A percentile compares a stretch with the other conserved stretches of the same genome.
phyloP scores from a whole-genome alignment of 1,284 basidiomycete species.

The Ustilago xerochloae region DNA sequence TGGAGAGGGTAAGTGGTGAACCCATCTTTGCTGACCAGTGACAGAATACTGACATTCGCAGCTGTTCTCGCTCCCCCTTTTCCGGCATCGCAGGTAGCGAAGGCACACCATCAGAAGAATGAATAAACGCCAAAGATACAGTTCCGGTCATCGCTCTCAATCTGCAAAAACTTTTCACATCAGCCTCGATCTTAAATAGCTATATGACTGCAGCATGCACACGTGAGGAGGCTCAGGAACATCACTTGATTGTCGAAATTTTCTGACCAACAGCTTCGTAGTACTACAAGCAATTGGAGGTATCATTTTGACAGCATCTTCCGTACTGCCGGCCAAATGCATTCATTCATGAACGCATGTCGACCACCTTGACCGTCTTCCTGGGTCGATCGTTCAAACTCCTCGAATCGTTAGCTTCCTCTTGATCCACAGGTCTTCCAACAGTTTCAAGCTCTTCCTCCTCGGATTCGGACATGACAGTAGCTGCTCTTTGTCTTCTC shows the following conservation, averaged over 20 bases:
- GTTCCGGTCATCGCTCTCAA: not conserved
- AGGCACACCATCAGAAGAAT: conserved; percentile 49
- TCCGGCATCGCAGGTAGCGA: conserved; percentile 30
- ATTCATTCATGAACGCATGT: too few species aligned
- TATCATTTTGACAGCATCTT: too few species aligned
- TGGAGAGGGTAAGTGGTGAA: conserved; percentile 29
- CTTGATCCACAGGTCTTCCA: conserved; percentile 12
- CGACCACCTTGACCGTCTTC: conserved; percentile 40
- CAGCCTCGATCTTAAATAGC: too few species aligned
- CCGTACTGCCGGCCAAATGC: too few species aligned
- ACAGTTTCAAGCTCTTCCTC: conserved; percentile 43
- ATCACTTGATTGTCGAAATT: too few species aligned
- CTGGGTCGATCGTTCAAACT: conserved; percentile 22
- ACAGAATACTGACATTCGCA: not conserved
- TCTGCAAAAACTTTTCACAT: not conserved
- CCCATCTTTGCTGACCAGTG: not conserved
- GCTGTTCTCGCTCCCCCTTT: not conserved
- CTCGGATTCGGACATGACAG: conserved; percentile 46
- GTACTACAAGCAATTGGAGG: too few species aligned
- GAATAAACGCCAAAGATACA: not conserved
- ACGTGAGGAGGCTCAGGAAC: not conserved
- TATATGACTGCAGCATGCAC: not conserved
- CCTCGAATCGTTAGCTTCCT: not conserved
- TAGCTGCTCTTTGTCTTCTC: conserved; percentile 25
- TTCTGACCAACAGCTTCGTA: too few species aligned